phyloP scores from a whole-genome alignment of 345 rosid species.

The Dovyalis caffra region DNA sequence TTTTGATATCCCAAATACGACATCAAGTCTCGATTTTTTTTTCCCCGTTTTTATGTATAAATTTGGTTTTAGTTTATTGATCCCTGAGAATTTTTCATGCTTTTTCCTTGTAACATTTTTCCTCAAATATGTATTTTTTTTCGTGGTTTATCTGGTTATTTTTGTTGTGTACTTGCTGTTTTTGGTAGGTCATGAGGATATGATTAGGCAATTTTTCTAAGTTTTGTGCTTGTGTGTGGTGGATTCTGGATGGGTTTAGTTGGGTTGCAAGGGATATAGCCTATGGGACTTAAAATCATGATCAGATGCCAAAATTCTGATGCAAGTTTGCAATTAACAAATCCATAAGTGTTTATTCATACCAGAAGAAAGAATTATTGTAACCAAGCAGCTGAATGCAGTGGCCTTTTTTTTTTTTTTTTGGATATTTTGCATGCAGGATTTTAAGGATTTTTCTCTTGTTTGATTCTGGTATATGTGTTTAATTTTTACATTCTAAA shows the following conservation, averaged over 20 bases:
- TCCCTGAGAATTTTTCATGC: not conserved
- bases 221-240: not conserved
- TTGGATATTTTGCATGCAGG: not conserved
- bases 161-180: not conserved
- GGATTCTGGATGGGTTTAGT: not conserved
- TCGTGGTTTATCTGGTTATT: constrained; percentile 5
- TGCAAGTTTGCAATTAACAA: constrained; percentile 6
- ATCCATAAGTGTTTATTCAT: not conserved
- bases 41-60: not conserved
- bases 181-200: constrained; percentile 27
- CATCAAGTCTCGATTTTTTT: not conserved
- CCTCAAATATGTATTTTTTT: not conserved
- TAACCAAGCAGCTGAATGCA: not conserved
- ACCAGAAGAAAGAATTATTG: constrained; percentile 2
- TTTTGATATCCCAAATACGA: constrained; percentile 11
- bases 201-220: constrained; percentile 11
- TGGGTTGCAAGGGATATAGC: not conserved
- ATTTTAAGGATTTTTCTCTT: not conserved
- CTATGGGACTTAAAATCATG: not conserved
- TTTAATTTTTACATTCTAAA: not conserved
- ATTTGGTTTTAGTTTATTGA: not conserved
- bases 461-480: not conserved
- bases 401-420: not conserved
- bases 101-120: not conserved
- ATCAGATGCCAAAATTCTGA: constrained; percentile 8